Conservation (phyloP, 129 eudicot genomes). For the Pseudognaphalium luteoalbum region DNA sequence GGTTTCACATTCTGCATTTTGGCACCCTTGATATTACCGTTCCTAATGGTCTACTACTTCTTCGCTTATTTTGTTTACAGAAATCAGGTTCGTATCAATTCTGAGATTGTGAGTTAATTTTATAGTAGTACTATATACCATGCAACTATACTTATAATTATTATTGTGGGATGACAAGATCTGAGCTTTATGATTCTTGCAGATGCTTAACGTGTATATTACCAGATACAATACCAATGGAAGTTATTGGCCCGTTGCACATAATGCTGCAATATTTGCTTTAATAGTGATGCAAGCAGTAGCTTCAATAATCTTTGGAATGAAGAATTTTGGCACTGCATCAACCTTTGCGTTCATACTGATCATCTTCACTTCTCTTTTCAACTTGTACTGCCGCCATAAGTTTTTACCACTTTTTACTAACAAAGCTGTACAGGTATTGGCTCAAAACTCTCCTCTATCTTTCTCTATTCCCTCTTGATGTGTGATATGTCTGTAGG, state of each 20-base stretch:
- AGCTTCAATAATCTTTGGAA: constrained; percentile 71
- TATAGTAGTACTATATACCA: background rate
- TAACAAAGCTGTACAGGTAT: constrained; percentile 64
- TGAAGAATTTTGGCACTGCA: constrained; percentile 57
- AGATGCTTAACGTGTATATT: constrained; percentile 82
- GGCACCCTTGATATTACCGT: constrained; percentile 87
- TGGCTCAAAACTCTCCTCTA: background rate
- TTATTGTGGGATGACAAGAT: background rate
- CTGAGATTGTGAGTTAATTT: no score
- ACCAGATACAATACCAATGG: constrained; percentile 81
- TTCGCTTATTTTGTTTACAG: constrained; percentile 87
- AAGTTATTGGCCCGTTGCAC: constrained; percentile 81
- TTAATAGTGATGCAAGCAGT: constrained; percentile 73
- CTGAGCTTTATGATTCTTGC: constrained; percentile 33
- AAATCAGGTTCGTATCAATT: constrained; percentile 58
- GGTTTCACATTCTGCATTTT: constrained; percentile 69
- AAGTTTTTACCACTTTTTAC: constrained; percentile 70
- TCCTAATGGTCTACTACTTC: constrained; percentile 77
- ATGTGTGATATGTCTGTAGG: constrained; percentile 42
- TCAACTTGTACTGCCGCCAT: constrained; percentile 74
- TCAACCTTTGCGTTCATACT: constrained; percentile 60
- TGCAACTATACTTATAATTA: background rate
- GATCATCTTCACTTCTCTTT: constrained; percentile 60
- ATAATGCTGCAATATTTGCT: constrained; percentile 70
- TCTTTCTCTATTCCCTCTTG: background rate